Base-by-base conservation (phyloP, 148 eudicot species). In the Amaranthus palmeri region DNA sequence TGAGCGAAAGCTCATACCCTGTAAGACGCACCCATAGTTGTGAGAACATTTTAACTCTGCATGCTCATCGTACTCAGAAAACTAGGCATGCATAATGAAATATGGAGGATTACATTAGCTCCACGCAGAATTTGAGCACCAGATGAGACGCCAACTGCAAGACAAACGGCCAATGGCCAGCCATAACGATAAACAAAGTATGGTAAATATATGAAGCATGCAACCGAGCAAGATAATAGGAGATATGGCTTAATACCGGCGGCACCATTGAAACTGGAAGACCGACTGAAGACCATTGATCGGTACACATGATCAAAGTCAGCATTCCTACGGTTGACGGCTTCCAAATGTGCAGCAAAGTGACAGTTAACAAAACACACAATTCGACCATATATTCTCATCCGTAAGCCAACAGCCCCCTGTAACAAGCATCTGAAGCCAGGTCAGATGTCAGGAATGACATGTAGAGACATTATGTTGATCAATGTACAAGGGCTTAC, bases 361-460 rank as follows among this genome's bases (percentile, higher is more conserved):
- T 96, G 99, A 80, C 99, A 89, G 77, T 92, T 96, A 68, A 96
- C 96, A 80, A 96, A 96, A 81, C 99, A 96, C 82, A 96, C 78
- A 68, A 75, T 82, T 73, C 97, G 83, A 74, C 81, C 93, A 79
- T 84, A 90, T 7, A 96, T 83, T 83, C 96, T 90, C 93, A 96
- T 88, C 84, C 93, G 88, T 79, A 96, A 81, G 67, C 93, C 96
- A 82, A 96, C 99, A 62, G 96, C 99, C 75, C 99, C 99, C 99
- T 96, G 97, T 71, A 74, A 53, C 18, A 63, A 77, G 61, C 60
- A 70, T 74, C 70, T 70, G 74, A 50, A 79, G 73, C 75, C 78
- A 60, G 46, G 61, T 78, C 66, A 85, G 79, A 63, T 64, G 54
- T 58, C 65, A 67, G 60, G 52, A 66, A 61, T 43, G 17, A 8